Evolutionary conservation across 2,329 filamentous ascomycete genomes (phyloP).

Genomic region (Dactylellina drechsleri): DNA sequence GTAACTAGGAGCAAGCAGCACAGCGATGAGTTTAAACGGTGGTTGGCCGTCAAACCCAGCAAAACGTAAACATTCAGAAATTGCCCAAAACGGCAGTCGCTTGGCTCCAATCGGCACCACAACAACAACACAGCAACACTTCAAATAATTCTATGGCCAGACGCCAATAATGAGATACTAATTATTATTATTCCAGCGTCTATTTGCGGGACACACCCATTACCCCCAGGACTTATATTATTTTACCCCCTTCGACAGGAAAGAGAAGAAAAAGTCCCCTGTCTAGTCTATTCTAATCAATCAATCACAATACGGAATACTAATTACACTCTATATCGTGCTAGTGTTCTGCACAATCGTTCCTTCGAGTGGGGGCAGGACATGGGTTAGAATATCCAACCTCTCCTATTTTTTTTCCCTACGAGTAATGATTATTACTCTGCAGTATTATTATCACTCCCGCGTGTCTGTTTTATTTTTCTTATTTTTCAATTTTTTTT

Average conservation of each 20-base stretch:
- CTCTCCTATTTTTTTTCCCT: not conserved
- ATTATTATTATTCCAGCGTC: slow-evolving; percentile 7
- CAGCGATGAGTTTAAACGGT: slow-evolving; percentile 55
- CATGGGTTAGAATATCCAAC: not conserved
- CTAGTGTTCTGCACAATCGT: too few relatives aligned
- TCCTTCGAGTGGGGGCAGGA: too few relatives aligned
- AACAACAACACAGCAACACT: slow-evolving; percentile 25
- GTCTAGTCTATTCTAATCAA: too few relatives aligned
- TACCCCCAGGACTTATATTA: too few relatives aligned
- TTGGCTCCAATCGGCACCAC: slow-evolving; percentile 8
- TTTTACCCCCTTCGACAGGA: too few relatives aligned
- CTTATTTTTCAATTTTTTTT: not conserved
- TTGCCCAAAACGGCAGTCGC: slow-evolving; percentile 45
- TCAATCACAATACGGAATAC: too few relatives aligned
- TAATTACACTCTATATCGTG: too few relatives aligned
- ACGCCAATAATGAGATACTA: not conserved
- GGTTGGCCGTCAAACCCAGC: slow-evolving; percentile 44
- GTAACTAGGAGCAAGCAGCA: slow-evolving; percentile 20
- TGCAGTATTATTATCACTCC: not conserved
- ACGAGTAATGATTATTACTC: not conserved
- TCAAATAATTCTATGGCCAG: too few relatives aligned
- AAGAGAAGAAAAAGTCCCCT: too few relatives aligned
- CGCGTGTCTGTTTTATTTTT: not conserved
- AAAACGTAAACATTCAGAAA: slow-evolving; percentile 55
- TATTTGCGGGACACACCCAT: slow-evolving; percentile 1